Evolutionary conservation across 2,329 filamentous ascomycete species (phyloP).

Genomic region (Aspergillus felis): DNA sequence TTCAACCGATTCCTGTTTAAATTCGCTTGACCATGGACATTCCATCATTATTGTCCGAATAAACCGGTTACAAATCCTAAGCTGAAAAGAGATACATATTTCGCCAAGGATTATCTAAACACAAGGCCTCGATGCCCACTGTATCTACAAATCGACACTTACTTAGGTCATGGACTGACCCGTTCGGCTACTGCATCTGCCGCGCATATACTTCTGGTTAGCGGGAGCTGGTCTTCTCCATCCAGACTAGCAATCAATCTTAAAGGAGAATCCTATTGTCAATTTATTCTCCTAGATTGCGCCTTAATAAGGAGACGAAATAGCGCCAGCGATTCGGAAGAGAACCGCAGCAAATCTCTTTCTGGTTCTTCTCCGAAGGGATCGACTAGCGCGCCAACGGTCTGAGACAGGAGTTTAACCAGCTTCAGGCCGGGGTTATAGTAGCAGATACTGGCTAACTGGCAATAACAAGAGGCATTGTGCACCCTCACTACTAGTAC

Average conservation of each 20-base stretch:
- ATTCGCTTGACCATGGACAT: not conserved
- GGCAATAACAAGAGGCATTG: not conserved
- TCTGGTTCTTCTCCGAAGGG: slow-evolving; percentile 9
- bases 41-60: not conserved
- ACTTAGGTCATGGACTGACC: no score
- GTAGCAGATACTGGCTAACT: not conserved
- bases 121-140: no score
- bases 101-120: not conserved
- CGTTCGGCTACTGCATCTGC: not conserved
- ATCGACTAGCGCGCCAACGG: slow-evolving; percentile 5
- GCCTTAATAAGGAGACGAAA: not conserved
- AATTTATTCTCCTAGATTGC: not conserved
- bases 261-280: not conserved
- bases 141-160: no score
- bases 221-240: not conserved
- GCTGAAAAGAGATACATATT: not conserved
- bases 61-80: not conserved
- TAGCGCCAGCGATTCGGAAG: not conserved
- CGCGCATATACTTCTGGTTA: not conserved
- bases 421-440: not conserved
- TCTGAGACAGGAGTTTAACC: slow-evolving; percentile 3
- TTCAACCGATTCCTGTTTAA: not conserved
- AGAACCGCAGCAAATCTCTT: slow-evolving; percentile 1
- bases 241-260: not conserved
- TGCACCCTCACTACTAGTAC: not conserved